Conservation (phyloP, 495 filamentous ascomycete species). For the Haplographium delicatum region DNA sequence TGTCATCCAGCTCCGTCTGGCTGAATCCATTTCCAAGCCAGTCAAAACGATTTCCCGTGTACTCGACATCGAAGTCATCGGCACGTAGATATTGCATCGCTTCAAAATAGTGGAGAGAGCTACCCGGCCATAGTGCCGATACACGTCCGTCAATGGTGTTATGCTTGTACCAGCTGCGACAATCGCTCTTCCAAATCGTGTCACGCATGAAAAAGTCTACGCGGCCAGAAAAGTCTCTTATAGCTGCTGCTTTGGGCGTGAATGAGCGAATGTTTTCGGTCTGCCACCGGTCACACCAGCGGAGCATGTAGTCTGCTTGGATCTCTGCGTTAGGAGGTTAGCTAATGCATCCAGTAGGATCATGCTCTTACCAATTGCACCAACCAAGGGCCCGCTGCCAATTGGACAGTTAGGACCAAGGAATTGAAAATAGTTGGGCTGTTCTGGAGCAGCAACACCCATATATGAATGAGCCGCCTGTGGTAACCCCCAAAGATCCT, state of each 20-base stretch:
- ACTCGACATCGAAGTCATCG: conserved; percentile 38
- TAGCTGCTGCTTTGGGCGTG: conserved; percentile 41
- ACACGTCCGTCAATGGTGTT: conserved; percentile 21
- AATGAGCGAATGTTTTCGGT: conserved; percentile 56
- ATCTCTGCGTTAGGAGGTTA: conserved; percentile 32
- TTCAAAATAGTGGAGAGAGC: conserved; percentile 33
- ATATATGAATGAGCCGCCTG: no score
- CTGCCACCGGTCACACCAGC: conserved; percentile 53
- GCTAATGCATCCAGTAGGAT: not conserved
- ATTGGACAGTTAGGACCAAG: not conserved
- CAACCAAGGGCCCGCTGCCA: not conserved
- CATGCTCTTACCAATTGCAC: not conserved
- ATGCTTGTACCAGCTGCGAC: conserved; percentile 28
- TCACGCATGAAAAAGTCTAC: conserved; percentile 53
- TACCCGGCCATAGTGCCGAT: conserved; percentile 34
- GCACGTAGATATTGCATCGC: conserved; percentile 30
- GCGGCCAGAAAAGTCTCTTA: conserved; percentile 60
- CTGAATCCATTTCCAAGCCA: conserved; percentile 38
- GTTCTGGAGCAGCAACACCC: not conserved
- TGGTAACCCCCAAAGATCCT: no score
- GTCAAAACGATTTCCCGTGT: conserved; percentile 32
- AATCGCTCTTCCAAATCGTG: conserved; percentile 43
- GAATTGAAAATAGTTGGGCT: not conserved
- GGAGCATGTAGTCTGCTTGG: conserved; percentile 51
- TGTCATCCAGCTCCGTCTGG: not conserved